Base-by-base conservation (phyloP, 1,284 basidiomycete species). In the Tylopilus sp. region DNA sequence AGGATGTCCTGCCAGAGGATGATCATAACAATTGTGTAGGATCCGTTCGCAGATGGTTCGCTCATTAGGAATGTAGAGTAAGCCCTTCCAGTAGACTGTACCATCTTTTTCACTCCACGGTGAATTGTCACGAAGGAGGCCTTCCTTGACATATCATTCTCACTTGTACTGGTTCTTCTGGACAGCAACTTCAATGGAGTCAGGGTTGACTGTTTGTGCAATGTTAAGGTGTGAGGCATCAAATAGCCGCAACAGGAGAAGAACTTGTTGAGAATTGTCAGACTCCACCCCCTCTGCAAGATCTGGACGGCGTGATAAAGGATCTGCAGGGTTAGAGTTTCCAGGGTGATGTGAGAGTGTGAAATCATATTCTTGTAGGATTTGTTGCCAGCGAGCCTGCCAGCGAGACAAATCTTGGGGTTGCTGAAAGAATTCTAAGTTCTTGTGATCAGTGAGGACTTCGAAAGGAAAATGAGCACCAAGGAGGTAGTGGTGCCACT, bases 401-500 rank as follows among this genome's bases (percentile, higher is more conserved):
- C 27, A 5, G 2, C 17, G 1, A 1, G 27, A 41, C 0, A 65
- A 27, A 25, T 69, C 50, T 10, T 66, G 61, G 0, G 37, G 57
- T 16, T 41, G 34, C 0, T 5, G 1, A 13, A 63, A 66, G 31
- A 25, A 66, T 13, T 35, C 14, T 0, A 66, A 12, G 14, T 68
- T 66, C 1, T 42, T 29, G 33, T 66, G 50, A n/a, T 66, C 41
- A 1, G 54, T 61, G 1, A 35, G 25, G 3, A 66, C 27, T n/a
- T 66, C 23, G 3, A 66, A 54, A 3, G 27, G 3, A 2, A 27
- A 7, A 9, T 6, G 33, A 4, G 54, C 35, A 7, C 6, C 45
- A 0, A 66, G 19, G 0, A 66, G 31, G 33, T 66, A 62, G 8
- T 66, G 65, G 0, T 23, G 6, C 59, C 59, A 66, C 48, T 66